phyloP scores from a whole-genome alignment of 176 grass and related monocot genomes.

The Metroxylon sagu region DNA sequence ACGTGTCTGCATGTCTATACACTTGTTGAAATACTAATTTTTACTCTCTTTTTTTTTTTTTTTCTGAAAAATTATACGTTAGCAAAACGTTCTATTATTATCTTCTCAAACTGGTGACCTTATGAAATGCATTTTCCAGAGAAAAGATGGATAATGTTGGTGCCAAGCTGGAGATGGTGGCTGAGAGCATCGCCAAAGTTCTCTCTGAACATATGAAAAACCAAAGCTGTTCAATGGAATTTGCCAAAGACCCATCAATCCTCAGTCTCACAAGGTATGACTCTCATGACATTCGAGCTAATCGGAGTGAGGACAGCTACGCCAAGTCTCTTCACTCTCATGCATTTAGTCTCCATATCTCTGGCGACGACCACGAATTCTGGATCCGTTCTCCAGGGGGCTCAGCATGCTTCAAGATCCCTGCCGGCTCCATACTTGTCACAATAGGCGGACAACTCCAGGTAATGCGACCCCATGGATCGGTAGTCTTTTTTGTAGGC shows the following conservation, averaged over 20 bases:
- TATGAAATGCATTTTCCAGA: constrained; percentile 19
- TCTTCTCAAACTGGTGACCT: neutral
- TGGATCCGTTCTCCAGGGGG: constrained; percentile 37
- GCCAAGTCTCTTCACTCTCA: constrained; percentile 28
- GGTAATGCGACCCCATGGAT: constrained; percentile 23
- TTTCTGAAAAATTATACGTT: no score
- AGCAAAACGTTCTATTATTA: neutral
- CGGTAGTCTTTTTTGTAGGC: neutral
- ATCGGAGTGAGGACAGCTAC: constrained; percentile 26
- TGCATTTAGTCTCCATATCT: constrained; percentile 49
- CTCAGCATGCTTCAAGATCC: constrained; percentile 39
- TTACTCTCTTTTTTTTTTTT: no score
- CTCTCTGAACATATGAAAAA: constrained; percentile 32
- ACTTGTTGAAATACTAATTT: no score
- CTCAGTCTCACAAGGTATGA: constrained; percentile 41
- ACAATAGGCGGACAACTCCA: constrained; percentile 68
- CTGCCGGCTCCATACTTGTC: constrained; percentile 55
- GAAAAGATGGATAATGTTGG: constrained; percentile 60
- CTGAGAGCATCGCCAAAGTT: constrained; percentile 30
- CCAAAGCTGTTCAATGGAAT: constrained; percentile 11
- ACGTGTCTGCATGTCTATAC: no score
- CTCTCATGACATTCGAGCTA: constrained; percentile 29
- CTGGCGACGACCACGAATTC: constrained; percentile 40
- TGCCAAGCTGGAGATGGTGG: constrained; percentile 40
- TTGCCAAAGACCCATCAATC: constrained; percentile 27